Percentiles rank a stretch among this genome's conserved stretches.
These are phyloP conservation scores for Xylaria curta DNA, from an alignment of 495 filamentous ascomycete species.

Conservation along the genomic window DNA sequence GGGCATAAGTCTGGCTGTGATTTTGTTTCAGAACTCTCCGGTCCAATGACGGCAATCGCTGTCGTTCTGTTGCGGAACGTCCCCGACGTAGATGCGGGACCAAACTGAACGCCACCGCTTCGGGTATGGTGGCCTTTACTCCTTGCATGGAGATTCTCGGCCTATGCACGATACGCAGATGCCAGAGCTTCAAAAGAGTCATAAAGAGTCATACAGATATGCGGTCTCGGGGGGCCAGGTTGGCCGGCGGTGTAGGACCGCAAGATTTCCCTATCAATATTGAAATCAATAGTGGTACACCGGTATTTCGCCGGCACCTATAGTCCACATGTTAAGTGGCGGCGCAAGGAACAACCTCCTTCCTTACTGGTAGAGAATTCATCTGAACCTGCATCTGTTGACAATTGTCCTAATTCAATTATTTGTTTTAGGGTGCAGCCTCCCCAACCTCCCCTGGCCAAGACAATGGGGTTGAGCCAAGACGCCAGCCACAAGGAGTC, in stretches of 20 bases:
- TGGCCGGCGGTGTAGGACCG: constrained; percentile 25
- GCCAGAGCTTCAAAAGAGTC: constrained; percentile 17
- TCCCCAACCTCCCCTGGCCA: constrained; percentile 20
- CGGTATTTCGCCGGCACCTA: constrained; percentile 6
- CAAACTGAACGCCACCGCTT: constrained; percentile 17
- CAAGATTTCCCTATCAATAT: not conserved
- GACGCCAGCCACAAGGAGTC: constrained; percentile 22
- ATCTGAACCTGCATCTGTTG: not conserved
- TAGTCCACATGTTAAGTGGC: constrained; percentile 13
- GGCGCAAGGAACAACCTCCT: constrained; percentile 6
- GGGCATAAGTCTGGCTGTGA: constrained; percentile 1
- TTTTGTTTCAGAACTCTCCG: constrained; percentile 16
- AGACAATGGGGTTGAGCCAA: constrained; percentile 15
- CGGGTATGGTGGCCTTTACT: constrained; percentile 10
- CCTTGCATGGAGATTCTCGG: constrained; percentile 13
- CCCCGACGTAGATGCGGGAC: constrained; percentile 20
- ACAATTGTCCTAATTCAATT: constrained; percentile 4
- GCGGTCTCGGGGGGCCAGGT: constrained; percentile 12
- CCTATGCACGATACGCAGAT: constrained; percentile 16
- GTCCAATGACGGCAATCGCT: constrained; percentile 15
- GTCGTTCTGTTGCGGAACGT: constrained; percentile 5
- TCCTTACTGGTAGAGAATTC: constrained; percentile 1
- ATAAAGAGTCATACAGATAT: constrained; percentile 25
- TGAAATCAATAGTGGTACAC: not conserved
- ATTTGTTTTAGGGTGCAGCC: constrained; percentile 2